These are phyloP conservation scores for Exophiala lecanii-corni DNA, from an alignment of 2,329 filamentous ascomycete genomes.

Conservation along the genomic window DNA sequence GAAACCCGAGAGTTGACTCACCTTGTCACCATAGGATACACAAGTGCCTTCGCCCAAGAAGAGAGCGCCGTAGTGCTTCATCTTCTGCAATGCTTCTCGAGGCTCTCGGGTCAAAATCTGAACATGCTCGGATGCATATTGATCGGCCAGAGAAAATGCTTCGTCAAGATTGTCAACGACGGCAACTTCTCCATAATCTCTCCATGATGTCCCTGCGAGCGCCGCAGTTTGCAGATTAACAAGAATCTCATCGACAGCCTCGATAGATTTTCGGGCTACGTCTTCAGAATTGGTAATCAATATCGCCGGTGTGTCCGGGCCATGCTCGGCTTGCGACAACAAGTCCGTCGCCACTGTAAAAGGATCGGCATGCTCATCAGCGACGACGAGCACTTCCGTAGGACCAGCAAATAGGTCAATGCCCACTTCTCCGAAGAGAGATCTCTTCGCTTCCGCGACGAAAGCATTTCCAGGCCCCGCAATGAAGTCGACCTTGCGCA, in stretches of 20 bases:
- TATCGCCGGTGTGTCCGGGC: constrained; percentile 48
- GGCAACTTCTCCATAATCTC: constrained; percentile 44
- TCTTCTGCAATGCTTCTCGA: constrained; percentile 47
- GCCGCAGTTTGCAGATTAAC: constrained; percentile 40
- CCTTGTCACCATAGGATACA: constrained; percentile 52
- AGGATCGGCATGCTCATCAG: constrained; percentile 45
- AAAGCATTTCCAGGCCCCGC: constrained; percentile 53
- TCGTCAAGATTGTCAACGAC: constrained; percentile 42
- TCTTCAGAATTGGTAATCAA: constrained; percentile 46
- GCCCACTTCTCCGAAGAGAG: constrained; percentile 51
- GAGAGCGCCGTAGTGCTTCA: constrained; percentile 48
- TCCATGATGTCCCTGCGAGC: constrained; percentile 44
- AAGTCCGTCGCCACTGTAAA: constrained; percentile 45
- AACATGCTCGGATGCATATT: constrained; percentile 49
- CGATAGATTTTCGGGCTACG: constrained; percentile 38
- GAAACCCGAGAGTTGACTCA: constrained; percentile 25
- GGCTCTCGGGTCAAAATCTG: constrained; percentile 47
- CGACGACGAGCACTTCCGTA: constrained; percentile 50
- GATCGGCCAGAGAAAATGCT: constrained; percentile 43
- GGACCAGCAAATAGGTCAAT: constrained; percentile 53
- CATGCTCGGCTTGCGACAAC: constrained; percentile 49
- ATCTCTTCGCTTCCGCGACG: constrained; percentile 52
- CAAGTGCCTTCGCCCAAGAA: constrained; percentile 52
- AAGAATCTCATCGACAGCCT: constrained; percentile 36
- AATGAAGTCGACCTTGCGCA: constrained; percentile 47